Evolutionary conservation across 192 early-diverging fungal species (phyloP).

Genomic region (Dimargaris verticillata): DNA sequence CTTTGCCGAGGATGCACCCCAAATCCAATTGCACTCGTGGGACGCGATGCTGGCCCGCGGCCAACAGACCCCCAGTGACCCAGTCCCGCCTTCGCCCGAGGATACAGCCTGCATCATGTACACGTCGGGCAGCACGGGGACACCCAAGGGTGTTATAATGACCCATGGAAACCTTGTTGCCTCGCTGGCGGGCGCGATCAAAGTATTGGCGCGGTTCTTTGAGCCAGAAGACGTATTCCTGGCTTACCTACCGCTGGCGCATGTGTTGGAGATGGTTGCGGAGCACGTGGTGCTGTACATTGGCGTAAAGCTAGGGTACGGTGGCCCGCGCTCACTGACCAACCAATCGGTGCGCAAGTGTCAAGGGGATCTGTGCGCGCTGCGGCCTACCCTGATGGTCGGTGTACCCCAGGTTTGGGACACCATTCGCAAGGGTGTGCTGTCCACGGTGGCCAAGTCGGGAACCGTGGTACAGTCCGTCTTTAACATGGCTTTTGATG

Average conservation of each 20-base stretch:
- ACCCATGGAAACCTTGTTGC: constrained; percentile 72
- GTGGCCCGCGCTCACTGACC: constrained; percentile 52
- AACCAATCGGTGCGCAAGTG: constrained; percentile 46
- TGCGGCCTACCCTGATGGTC: constrained; percentile 59
- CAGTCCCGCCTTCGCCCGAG: constrained; percentile 44
- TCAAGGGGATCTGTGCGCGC: constrained; percentile 51
- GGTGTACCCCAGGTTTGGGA: constrained; percentile 81
- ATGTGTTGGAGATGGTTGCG: constrained; percentile 76
- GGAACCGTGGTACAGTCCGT: constrained; percentile 41
- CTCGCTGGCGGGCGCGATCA: constrained; percentile 43
- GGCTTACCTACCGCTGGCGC: constrained; percentile 76
- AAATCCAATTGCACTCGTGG: constrained; percentile 36
- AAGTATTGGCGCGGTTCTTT: constrained; percentile 30
- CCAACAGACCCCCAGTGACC: constrained; percentile 38
- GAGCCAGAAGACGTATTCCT: constrained; percentile 41
- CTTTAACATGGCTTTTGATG: constrained; percentile 55
- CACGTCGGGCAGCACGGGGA: constrained; percentile 77
- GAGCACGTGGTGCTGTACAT: constrained; percentile 53
- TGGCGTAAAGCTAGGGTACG: constrained; percentile 50
- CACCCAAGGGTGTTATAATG: constrained; percentile 82
- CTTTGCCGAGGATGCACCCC: constrained; percentile 21
- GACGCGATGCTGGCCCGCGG: constrained; percentile 53
- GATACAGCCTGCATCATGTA: constrained; percentile 81
- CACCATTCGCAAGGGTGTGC: constrained; percentile 68
- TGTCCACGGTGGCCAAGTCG: constrained; percentile 37